Evolutionary conservation across 2,329 filamentous ascomycete genomes (phyloP), one percentile per base, ranked within the genome.

Genomic region (Zopfia rhizophila): DNA sequence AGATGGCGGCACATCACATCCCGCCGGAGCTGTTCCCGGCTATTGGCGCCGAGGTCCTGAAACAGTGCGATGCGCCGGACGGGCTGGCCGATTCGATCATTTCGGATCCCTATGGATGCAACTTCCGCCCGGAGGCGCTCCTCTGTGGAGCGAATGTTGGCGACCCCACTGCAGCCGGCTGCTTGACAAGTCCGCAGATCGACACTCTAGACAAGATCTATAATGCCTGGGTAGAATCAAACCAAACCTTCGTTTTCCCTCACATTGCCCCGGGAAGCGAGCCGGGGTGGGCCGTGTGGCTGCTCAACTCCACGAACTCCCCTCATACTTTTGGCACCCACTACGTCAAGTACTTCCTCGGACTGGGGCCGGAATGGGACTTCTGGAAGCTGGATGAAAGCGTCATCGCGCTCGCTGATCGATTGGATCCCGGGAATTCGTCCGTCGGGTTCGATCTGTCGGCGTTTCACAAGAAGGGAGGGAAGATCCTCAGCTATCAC

Each of bases 121-220:
- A 50, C 14, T 61, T 61, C 21, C 45, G 56, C 18, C 55, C 55
- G 27, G 31, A 39, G 3, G 45, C 47, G 11, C 39, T 56, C 7
- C 35, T 40, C 7, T 56, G 51, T 24, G 24, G n/a, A 8, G 24
- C 8, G 24, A 27, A 27, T 8, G 24, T 8, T 27, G 24, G 24
- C 8, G 24, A 48, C 7, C 23, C 21, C 51, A 48, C 19, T 49
- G 11, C 29, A 32, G 29, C 47, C 4, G 50, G 45, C 17, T 53
- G 45, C 18, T 25, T 45, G 17, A 47, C 63, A 5, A 19, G 40
- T 14, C 43, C 46, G 17, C 39, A 54, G 27, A 42, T 44, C 31
- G 54, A 60, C 5, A 72, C 69, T 4, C 73, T 78, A n/a, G 60
- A 65, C 24, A 43, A 69, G 1, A 65, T 75, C 25, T 77, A 72